Evolutionary conservation across 2,329 filamentous ascomycete genomes (phyloP), one percentile per base, ranked within the genome.

Genomic region (Trichoderma breve): DNA sequence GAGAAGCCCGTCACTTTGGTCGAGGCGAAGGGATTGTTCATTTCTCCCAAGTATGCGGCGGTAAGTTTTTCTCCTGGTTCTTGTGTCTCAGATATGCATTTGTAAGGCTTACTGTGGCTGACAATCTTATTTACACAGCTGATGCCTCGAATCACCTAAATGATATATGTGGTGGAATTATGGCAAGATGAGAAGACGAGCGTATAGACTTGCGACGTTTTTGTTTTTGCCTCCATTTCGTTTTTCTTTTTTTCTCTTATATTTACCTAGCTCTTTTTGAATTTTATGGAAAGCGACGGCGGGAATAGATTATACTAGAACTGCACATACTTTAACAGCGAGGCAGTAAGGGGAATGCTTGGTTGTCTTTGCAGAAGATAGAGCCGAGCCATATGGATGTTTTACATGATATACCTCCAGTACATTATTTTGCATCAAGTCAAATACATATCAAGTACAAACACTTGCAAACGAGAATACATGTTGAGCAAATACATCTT

Each of bases 11-110:
- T 86, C 18, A 86, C 95, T 62, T 81, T 98, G 72, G 94, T 92
- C 8, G 93, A 97, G 82, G 95, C 93, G 0, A 92, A 92, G 79
- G 94, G 92, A 3, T 82, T 99, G 76, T 98, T 97, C 80, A 88
- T 98, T 77, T 94, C 96, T 82, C 95, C 95, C 34, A 95, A 90
- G 82, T 89, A 93, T 79, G 94, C 94, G 73, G 88, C 89, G 80
- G 91, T 93, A 84, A 81, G 90, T 67, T 66, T 57, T 9, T 11
- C 2, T 11, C 12, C 5, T 18, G 36, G 36, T 7, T 8, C 6
- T 39, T 8, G 4, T 61, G 8, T 61, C 43, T 36, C 28, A 21
- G n/a, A 47, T 55, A 4, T 43, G 3, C 1, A 43, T n/a, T n/a
- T 58, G 4, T 58, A 32, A 51, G n/a, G 53, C 55, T 47, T 47